Evolutionary conservation across 169 alveolate genomes (phyloP).

Genomic region (Plasmodium falciparum): DNA sequence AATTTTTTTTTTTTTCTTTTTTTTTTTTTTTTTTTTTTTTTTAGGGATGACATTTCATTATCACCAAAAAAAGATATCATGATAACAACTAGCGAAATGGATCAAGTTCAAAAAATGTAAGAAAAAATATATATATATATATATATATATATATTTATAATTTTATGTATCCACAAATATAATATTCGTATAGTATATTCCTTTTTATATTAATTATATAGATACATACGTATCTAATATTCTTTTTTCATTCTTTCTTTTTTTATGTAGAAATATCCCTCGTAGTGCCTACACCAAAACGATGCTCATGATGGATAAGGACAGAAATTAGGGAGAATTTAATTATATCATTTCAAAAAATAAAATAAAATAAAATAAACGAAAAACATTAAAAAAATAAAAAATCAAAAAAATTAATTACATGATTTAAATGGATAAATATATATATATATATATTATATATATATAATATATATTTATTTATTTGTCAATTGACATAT

Average conservation of each 20-base stretch:
- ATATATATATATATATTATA: too few species aligned
- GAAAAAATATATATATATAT: neutral
- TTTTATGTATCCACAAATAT: neutral
- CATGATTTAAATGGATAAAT: too few species aligned
- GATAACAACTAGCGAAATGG: slow-evolving; percentile 71
- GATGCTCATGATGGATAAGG: slow-evolving; percentile 11
- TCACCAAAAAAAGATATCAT: slow-evolving; percentile 64
- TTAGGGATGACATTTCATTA: slow-evolving; percentile 72
- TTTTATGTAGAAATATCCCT: slow-evolving; percentile 38
- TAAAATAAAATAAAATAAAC: too few species aligned
- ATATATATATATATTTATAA: neutral
- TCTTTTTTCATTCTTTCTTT: neutral
- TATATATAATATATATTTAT: too few species aligned
- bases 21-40: neutral
- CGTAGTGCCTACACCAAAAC: slow-evolving; percentile 49
- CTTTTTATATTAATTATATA: too few species aligned
- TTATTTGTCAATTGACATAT: neutral
- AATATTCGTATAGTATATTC: too few species aligned
- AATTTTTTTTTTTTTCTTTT: neutral
- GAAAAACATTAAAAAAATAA: too few species aligned
- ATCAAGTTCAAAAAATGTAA: slow-evolving; percentile 75
- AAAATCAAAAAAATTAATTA: too few species aligned
- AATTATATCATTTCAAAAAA: too few species aligned
- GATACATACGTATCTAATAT: too few species aligned
- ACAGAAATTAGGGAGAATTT: slow-evolving; percentile 8